Percentiles rank a stretch among this genome's conserved stretches.
Evolutionary conservation across 371 early-diverging fungal species (phyloP).

Genomic region (Mortierella sp.): DNA sequence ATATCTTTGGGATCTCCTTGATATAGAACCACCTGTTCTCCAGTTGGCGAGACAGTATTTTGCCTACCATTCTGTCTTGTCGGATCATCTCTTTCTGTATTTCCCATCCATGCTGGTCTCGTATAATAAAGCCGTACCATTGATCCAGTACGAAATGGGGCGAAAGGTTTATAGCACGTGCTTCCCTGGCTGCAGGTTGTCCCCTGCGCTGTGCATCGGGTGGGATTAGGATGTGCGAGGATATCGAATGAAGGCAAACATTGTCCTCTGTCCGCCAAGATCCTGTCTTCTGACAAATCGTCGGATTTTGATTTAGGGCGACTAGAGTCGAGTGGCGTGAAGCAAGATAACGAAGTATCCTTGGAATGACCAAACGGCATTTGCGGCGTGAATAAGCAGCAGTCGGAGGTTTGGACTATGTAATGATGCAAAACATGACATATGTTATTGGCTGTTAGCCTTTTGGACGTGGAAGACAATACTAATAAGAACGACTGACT

Average conservation of each 20-base stretch:
- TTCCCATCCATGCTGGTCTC: constrained; percentile 62
- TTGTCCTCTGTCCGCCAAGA: constrained; percentile 36
- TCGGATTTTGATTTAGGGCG: constrained; percentile 6
- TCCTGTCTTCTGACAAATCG: constrained; percentile 8
- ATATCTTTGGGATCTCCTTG: constrained; percentile 45
- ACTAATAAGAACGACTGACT: neutral
- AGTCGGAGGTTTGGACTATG: constrained; percentile 51
- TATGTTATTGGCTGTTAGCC: too few species aligned
- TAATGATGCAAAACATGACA: too few species aligned
- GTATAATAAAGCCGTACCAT: constrained; percentile 67
- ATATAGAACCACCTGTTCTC: constrained; percentile 21
- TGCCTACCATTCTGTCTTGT: neutral
- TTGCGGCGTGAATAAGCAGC: constrained; percentile 65
- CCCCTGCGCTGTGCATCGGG: constrained; percentile 12
- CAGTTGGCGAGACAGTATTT: neutral
- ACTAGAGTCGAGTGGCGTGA: constrained; percentile 53
- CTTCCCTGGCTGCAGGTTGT: constrained; percentile 18
- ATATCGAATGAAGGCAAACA: constrained; percentile 39
- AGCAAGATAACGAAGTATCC: constrained; percentile 64
- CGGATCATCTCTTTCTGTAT: constrained; percentile 59
- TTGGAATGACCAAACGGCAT: constrained; percentile 67
- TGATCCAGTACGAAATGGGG: constrained; percentile 65
- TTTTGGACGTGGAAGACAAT: neutral
- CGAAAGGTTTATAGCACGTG: constrained; percentile 71
- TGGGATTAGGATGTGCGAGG: constrained; percentile 19